These are phyloP conservation scores for Neofusicoccum umdonicola DNA, from an alignment of 2,329 filamentous ascomycete species.

Conservation along the genomic window DNA sequence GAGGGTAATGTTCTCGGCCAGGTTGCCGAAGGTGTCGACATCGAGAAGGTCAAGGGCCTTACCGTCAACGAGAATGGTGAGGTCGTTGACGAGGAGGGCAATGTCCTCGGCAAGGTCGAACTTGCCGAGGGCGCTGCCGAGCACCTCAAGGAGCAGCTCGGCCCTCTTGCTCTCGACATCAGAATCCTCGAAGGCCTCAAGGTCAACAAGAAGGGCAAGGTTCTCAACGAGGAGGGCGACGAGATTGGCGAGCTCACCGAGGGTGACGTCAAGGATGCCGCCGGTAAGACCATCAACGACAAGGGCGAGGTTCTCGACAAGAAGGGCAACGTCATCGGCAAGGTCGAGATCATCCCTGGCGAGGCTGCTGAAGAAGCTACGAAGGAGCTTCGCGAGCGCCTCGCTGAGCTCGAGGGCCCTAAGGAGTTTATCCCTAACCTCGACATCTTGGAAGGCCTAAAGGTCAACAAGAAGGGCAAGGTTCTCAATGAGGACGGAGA, in stretches of 20 bases:
- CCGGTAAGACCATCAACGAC: conserved; percentile 51
- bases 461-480: conserved; percentile 60
- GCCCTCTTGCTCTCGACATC: conserved; percentile 42
- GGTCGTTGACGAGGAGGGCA: conserved; percentile 51
- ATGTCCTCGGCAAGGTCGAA: conserved; percentile 51
- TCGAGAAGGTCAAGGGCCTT: conserved; percentile 48
- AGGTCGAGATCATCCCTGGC: conserved; percentile 48
- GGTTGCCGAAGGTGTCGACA: conserved; percentile 44
- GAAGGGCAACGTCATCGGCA: conserved; percentile 49
- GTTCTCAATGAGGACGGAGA: conserved; percentile 54
- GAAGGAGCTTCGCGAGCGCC: conserved; percentile 44
- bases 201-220: conserved; percentile 58
- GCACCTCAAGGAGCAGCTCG: conserved; percentile 42
- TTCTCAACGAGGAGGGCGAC: conserved; percentile 51
- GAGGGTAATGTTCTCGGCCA: conserved; percentile 51
- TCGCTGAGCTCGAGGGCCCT: conserved; percentile 43
- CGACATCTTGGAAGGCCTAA: conserved; percentile 51
- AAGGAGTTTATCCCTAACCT: conserved; percentile 42
- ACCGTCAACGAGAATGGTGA: conserved; percentile 52
- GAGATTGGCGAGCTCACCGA: conserved; percentile 51
- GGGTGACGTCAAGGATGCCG: conserved; percentile 43
- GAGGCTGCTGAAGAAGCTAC: conserved; percentile 52
- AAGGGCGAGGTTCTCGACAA: conserved; percentile 53
- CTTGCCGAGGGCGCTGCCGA: conserved; percentile 50
- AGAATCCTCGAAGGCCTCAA: conserved; percentile 53